phyloP scores from a whole-genome alignment of 139 green algal genomes.

The Micromonas pusilla region DNA sequence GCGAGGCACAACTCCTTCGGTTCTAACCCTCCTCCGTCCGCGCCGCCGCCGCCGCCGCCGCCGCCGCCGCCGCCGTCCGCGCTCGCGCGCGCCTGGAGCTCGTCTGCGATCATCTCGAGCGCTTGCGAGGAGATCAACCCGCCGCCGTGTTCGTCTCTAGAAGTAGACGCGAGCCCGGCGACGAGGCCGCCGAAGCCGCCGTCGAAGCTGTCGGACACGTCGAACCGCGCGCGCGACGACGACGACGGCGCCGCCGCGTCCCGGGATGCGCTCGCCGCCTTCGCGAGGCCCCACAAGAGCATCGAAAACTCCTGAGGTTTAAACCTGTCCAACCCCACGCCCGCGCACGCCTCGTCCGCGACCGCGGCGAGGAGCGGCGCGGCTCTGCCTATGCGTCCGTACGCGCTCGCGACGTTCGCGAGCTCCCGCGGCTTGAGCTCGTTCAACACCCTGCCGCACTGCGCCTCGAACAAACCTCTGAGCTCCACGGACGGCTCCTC shows the following conservation, averaged over 20 bases:
- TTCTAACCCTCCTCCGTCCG: neutral
- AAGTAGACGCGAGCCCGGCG: neutral
- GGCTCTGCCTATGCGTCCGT: neutral
- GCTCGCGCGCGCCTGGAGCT: neutral
- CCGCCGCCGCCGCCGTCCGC: neutral
- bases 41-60: neutral
- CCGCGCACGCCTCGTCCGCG: neutral
- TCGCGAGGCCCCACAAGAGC: slow-evolving; percentile 14
- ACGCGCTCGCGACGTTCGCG: neutral
- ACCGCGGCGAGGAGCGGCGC: neutral
- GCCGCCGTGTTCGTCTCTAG: neutral
- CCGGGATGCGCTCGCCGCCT: neutral
- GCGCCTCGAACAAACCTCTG: neutral
- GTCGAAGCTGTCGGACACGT: no score
- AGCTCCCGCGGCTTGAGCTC: slow-evolving; percentile 16
- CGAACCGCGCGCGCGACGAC: no score
- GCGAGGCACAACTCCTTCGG: neutral
- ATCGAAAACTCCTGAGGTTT: neutral
- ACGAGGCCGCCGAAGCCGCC: neutral
- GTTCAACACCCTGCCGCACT: neutral
- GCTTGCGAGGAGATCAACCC: neutral
- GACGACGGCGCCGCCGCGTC: neutral
- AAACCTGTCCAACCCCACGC: neutral
- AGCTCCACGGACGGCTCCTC: neutral
- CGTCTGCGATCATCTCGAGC: neutral